Evolutionary conservation across 2,329 filamentous ascomycete genomes (phyloP).

Genomic region (Drechmeria coniospora): DNA sequence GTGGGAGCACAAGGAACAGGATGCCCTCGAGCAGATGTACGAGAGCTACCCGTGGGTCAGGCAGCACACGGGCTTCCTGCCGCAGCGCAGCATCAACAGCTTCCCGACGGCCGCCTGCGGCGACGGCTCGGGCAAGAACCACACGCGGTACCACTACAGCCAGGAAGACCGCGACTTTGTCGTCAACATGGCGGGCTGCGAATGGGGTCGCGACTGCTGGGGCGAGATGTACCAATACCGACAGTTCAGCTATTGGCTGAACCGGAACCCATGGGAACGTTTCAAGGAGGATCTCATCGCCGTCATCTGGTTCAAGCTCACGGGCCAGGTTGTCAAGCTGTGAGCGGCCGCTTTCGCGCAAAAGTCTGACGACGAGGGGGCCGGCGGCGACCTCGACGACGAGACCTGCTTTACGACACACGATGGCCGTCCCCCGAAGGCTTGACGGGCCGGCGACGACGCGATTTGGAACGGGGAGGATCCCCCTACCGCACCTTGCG

Average conservation of each 20-base stretch:
- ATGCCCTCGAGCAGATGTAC: constrained; percentile 87
- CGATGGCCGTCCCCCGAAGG: too few relatives aligned
- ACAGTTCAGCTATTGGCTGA: constrained; percentile 78
- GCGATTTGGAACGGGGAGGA: too few relatives aligned
- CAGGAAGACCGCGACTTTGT: constrained; percentile 78
- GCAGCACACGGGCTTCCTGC: constrained; percentile 73
- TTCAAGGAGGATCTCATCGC: constrained; percentile 54
- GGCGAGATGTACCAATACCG: constrained; percentile 94
- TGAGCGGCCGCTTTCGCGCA: constrained; percentile 15
- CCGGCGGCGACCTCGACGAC: too few relatives aligned
- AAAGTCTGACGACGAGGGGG: too few relatives aligned
- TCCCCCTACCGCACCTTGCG: too few relatives aligned
- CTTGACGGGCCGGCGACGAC: too few relatives aligned
- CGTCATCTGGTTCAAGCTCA: constrained; percentile 46
- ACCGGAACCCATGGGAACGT: constrained; percentile 66
- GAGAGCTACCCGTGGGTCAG: constrained; percentile 83
- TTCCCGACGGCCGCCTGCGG: constrained; percentile 85
- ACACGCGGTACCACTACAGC: constrained; percentile 72
- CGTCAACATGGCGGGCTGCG: constrained; percentile 97
- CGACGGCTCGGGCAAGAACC: constrained; percentile 46
- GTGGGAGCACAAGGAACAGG: constrained; percentile 98
- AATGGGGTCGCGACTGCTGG: constrained; percentile 96
- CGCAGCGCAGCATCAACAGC: constrained; percentile 84
- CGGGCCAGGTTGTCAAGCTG: constrained; percentile 43
- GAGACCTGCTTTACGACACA: too few relatives aligned